Evolutionary conservation across 139 green algal species (phyloP), one percentile per base, ranked within the genome.

Genomic region (Chlorella sp.): DNA sequence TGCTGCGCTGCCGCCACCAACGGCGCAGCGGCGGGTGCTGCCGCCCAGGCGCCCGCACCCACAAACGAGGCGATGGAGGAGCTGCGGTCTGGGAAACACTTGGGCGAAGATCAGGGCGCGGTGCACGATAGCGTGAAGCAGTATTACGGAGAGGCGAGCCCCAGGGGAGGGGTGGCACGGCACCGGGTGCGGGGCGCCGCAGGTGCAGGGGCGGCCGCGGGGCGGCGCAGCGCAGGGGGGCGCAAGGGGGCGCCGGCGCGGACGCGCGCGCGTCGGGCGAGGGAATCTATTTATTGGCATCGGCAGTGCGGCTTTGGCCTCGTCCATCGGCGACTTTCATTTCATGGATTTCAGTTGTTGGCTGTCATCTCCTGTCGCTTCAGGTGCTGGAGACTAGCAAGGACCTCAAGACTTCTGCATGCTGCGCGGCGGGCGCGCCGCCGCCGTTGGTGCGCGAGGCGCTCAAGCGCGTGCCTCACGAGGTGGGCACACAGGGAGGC

Each of bases 371-470:
- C 42, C 9, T 19, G 5, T 43, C 5, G 7, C 5, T 23, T 2
- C 73, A 89, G 81, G 86, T 87, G 6, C 79, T 97, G 19, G 67
- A 77, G 17, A 89, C 50, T 40, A 90, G 33, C 41, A 82, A 86
- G 8, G 93, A 98, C 74, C 83, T 98, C 35, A 95, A 93, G 29
- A 98, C 94, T 3, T 90, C 73, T 14, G 94, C 94, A 4, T 98
- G 94, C 87, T 94, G 87, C 31, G 88, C 93, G 7, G 86, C 79
- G 14, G 90, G 86, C 35, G 36, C 86, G 1, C 91, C 93, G 1
- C 82, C 87, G 56, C 63, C 68, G 3, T 23, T 60, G 4, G 53
- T 90, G 31, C 41, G 67, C 0, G 27, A 66, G 3, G 60, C 84
- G 6, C 58, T 91, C 15, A 27, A 43, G 0, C 63, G 65, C 27